Evolutionary conservation across 495 filamentous ascomycete species (phyloP).

Genomic region (Glarea lozoyensis): DNA sequence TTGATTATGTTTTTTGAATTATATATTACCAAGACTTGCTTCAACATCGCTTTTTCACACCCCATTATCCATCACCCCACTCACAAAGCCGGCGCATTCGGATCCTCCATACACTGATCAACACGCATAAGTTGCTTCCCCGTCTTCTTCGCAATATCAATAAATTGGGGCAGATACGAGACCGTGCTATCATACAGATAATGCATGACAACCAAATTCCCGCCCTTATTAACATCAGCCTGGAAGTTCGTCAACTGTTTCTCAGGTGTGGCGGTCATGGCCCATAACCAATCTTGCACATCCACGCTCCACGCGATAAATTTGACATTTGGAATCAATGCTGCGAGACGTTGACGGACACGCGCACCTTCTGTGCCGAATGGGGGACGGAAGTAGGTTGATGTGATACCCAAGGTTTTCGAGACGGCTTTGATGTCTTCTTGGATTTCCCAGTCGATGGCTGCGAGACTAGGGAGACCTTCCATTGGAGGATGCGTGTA

Average conservation of each 20-base stretch:
- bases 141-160: slow-evolving; percentile 54
- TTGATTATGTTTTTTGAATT: too few species aligned
- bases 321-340: slow-evolving; percentile 32
- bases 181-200: slow-evolving; percentile 65
- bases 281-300: slow-evolving; percentile 74
- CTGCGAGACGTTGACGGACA: slow-evolving; percentile 54
- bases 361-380: slow-evolving; percentile 69
- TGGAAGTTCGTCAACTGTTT: slow-evolving; percentile 70
- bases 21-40: too few species aligned
- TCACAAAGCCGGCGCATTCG: slow-evolving; percentile 48
- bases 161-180: slow-evolving; percentile 57
- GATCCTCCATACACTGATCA: slow-evolving; percentile 72
- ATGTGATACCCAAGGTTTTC: slow-evolving; percentile 36
- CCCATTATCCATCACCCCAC: too few species aligned
- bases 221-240: slow-evolving; percentile 54
- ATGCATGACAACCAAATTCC: slow-evolving; percentile 70
- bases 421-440: slow-evolving; percentile 51
- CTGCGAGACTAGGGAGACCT: slow-evolving; percentile 41
- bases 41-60: too few species aligned
- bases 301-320: slow-evolving; percentile 66
- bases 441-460: slow-evolving; percentile 63
- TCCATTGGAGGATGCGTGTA: slow-evolving; percentile 73
- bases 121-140: slow-evolving; percentile 68
- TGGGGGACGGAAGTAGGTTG: slow-evolving; percentile 64
- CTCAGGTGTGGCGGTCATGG: slow-evolving; percentile 52